Conservation (phyloP, 257 asterid genomes). For the Hygrophila difformis region DNA sequence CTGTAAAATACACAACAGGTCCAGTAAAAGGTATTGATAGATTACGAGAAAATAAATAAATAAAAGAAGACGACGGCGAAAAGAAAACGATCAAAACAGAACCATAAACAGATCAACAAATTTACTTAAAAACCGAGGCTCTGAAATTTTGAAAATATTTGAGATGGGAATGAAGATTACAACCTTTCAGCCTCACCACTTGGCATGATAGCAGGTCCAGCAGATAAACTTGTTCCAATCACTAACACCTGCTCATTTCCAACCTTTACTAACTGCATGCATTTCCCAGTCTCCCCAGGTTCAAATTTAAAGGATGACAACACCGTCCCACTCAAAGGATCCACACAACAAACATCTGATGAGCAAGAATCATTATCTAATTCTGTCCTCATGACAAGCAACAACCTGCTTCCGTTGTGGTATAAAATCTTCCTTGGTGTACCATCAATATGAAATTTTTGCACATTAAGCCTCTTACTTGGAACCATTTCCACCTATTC, state of each 20-base stretch:
- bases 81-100: too few species aligned
- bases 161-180: too few species aligned
- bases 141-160: too few species aligned
- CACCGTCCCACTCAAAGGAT: conserved; percentile 79
- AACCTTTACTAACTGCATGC: conserved; percentile 85
- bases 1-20: conserved; percentile 42
- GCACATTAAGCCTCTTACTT: conserved; percentile 95
- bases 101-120: conserved; percentile 12
- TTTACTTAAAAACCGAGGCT: too few species aligned
- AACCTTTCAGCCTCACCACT: conserved; percentile 99
- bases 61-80: too few species aligned
- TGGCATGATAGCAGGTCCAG: conserved; percentile 93
- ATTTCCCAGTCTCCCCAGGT: conserved; percentile 87
- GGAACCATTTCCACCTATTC: conserved; percentile 96
- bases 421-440: conserved; percentile 87
- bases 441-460: conserved; percentile 90
- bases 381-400: conserved; percentile 87
- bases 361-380: conserved; percentile 57
- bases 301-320: conserved; percentile 78
- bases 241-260: conserved; percentile 77
- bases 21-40: too few species aligned
- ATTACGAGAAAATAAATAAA: too few species aligned
- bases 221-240: conserved; percentile 83
- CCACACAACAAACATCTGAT: conserved; percentile 90
- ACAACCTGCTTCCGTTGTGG: conserved; percentile 72